Base-by-base conservation (phyloP, 2,329 filamentous ascomycete genomes). In the Coniella lustricola region DNA sequence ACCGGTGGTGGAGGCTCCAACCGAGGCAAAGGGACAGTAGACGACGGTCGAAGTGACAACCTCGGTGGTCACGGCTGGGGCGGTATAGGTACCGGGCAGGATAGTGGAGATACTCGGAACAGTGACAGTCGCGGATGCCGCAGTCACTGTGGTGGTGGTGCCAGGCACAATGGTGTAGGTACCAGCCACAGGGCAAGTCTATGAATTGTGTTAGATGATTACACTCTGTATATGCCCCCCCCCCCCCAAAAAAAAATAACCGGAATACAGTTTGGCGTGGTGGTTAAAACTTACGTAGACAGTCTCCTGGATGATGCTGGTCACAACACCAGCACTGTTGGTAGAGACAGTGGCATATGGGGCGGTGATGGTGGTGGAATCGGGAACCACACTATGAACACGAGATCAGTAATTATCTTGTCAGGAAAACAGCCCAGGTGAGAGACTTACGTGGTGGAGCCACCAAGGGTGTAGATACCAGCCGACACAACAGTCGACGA, bases 121-220 rank as follows among this genome's bases (percentile, higher is more conserved):
- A 60, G 81, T 76, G 49, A 84, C 69, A 55, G 75, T 71, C 44
- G 73, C 75, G 51, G 74, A 73, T 57, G 70, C 67, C 50, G 62
- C 64, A 49, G 72, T 67, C 56, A 81, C 73, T 31, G 71, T 73
- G 56, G 81, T 85, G 62, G 81, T 85, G 63, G 75, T 74, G 25
- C 40, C 40, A 49, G 85, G 81, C 56, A 75, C 81, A 58, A 90
- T 82, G 63, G 82, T 88, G 76, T 88, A 90, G 49, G 82, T 87
- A 65, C 85, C 85, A 60, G 84, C 73, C 43, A 72, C 73, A 54
- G 84, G 84, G 81, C 85, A 89, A 62, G 84, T 48, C 49, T 49
- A 21, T 5, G 37, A 29, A 17, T 13, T 18, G 12, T 42, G 16
- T 39, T n/a, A 40, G 38, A 8, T 16, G 14, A 29, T 29, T 10